These are phyloP conservation scores for Sisymbrium altissimum DNA, from an alignment of 345 rosid species.

Conservation along the genomic window DNA sequence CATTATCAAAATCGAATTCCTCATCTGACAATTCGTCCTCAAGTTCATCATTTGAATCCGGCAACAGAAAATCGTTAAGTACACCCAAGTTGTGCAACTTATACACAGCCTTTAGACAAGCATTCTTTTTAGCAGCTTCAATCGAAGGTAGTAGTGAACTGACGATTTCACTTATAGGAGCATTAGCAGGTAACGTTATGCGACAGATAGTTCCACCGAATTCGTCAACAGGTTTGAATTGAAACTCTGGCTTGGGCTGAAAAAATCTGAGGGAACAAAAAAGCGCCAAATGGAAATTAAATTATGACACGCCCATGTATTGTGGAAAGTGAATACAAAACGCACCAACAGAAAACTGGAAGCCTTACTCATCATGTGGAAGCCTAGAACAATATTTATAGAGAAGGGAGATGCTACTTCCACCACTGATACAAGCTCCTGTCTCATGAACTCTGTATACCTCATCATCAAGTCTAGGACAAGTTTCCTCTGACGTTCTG, in stretches of 20 bases:
- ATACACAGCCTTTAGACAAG: slow-evolving; percentile 77
- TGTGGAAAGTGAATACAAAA: background rate
- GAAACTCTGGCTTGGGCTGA: slow-evolving; percentile 74
- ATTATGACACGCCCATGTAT: background rate
- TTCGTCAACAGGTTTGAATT: slow-evolving; percentile 53
- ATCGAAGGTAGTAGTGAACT: slow-evolving; percentile 57
- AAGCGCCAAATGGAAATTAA: slow-evolving; percentile 23
- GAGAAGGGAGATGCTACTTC: slow-evolving; percentile 74
- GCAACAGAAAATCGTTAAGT: slow-evolving; percentile 65
- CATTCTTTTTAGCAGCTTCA: slow-evolving; percentile 81
- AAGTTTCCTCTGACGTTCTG: slow-evolving; percentile 60
- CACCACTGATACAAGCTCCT: slow-evolving; percentile 78
- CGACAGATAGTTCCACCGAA: slow-evolving; percentile 70
- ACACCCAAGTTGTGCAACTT: slow-evolving; percentile 79
- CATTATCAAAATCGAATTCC: slow-evolving; percentile 35
- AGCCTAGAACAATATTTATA: slow-evolving; percentile 84
- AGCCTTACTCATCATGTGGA: slow-evolving; percentile 86
- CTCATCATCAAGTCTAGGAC: slow-evolving; percentile 48
- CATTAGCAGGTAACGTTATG: slow-evolving; percentile 73
- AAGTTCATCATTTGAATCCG: slow-evolving; percentile 35
- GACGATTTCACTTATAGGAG: slow-evolving; percentile 61
- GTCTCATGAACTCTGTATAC: slow-evolving; percentile 64
- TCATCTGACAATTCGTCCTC: slow-evolving; percentile 40
- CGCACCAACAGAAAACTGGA: slow-evolving; percentile 22
- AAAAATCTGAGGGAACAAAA: slow-evolving; percentile 58